A percentile compares a stretch with the other conserved stretches of the same genome.
Conservation (phyloP, 345 rosid species). For the Camelina hispida region DNA sequence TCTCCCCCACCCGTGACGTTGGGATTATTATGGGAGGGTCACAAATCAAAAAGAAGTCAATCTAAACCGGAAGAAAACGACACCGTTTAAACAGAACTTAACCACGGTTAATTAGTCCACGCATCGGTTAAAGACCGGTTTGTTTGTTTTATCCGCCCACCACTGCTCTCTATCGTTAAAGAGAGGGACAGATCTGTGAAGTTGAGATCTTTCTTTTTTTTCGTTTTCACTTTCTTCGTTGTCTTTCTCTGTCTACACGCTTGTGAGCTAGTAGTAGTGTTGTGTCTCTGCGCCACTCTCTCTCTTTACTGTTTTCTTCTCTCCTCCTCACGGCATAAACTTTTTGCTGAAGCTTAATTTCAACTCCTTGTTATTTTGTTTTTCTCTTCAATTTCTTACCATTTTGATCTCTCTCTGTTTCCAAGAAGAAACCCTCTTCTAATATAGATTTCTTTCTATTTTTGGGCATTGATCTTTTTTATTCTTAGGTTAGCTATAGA, state of each 20-base stretch:
- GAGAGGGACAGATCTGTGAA: conserved; percentile 44
- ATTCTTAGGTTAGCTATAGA: background rate
- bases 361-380: background rate
- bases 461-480: conserved; percentile 39
- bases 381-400: background rate
- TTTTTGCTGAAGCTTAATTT: conserved; percentile 26
- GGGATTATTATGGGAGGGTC: background rate
- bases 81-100: background rate
- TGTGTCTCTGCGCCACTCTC: conserved; percentile 28
- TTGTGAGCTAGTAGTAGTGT: conserved; percentile 29
- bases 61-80: background rate
- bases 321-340: conserved; percentile 5
- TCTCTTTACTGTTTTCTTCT: background rate
- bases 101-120: conserved; percentile 28
- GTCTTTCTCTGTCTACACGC: conserved; percentile 45
- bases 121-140: conserved; percentile 29
- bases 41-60: background rate
- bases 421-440: conserved; percentile 21
- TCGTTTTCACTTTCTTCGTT: conserved; percentile 45
- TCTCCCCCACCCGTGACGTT: conserved; percentile 2
- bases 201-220: conserved; percentile 39
- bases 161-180: conserved; percentile 10
- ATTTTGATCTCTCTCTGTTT: conserved; percentile 11
- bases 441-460: conserved; percentile 38
- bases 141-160: background rate